phyloP scores from a whole-genome alignment of 108 stramenopile genomes.

The Thalassiosira profunda region DNA sequence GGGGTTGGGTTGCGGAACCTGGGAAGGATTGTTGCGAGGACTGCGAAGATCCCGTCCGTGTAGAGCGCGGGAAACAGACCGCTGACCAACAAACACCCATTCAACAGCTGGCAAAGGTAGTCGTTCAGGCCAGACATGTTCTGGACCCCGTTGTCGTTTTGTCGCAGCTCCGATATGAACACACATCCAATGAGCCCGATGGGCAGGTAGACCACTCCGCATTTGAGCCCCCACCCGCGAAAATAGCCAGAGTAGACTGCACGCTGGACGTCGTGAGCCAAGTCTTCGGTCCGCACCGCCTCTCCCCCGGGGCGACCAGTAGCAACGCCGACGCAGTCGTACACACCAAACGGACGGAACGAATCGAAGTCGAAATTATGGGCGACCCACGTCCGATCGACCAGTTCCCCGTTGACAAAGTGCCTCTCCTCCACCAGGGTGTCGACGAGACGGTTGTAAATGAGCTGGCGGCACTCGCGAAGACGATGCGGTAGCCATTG shows the following conservation, averaged over 20 bases:
- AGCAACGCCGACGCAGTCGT: conserved; percentile 24
- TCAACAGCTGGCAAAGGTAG: not conserved
- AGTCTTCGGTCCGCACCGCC: not conserved
- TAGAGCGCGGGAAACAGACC: conserved; percentile 6
- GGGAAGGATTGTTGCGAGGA: conserved; percentile 12
- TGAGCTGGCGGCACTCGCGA: conserved; percentile 3
- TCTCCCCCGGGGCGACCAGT: conserved; percentile 7
- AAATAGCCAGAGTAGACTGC: conserved; percentile 36
- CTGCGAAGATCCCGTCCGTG: conserved; percentile 1
- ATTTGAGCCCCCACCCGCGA: conserved; percentile 13
- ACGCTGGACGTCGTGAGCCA: conserved; percentile 25
- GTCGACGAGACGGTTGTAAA: conserved; percentile 2
- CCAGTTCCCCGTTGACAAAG: conserved; percentile 6
- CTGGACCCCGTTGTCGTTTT: conserved; percentile 30
- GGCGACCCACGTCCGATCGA: not conserved
- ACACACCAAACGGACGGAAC: conserved; percentile 23
- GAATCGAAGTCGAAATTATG: conserved; percentile 25
- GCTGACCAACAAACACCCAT: not conserved
- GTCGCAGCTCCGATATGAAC: conserved; percentile 19
- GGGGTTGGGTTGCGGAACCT: not conserved
- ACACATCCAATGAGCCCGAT: conserved; percentile 27
- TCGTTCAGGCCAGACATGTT: conserved; percentile 24
- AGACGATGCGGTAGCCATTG: conserved; percentile 30
- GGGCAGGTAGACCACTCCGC: conserved; percentile 5
- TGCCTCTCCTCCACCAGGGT: conserved; percentile 3